Base-by-base conservation (phyloP, 2,329 filamentous ascomycete genomes). In the Colletotrichum horii region DNA sequence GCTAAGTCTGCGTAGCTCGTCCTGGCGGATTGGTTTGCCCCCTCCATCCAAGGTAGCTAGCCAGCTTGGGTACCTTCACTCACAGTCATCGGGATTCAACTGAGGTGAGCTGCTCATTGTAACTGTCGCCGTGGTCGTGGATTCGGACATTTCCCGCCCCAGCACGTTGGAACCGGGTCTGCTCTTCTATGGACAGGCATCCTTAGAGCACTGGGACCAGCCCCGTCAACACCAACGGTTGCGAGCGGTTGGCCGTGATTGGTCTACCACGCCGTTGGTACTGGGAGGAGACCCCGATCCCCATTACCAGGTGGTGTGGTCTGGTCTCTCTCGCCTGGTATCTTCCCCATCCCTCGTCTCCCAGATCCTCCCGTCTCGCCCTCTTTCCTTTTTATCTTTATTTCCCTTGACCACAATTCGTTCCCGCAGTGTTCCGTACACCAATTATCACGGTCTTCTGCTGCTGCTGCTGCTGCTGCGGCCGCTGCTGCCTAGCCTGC, bases 251-350 rank as follows among this genome's bases (percentile, higher is more conserved):
- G 38, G 19, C 43, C 26, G 15, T 64, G 69, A 67, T 67, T 72
- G 68, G 73, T 8, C 32, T 56, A 62, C 73, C 73, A 22, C 34
- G 19, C 55, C 55, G 38, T 71, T 67, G 73, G 73, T 75, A 48
- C 67, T 70, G 55, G 34, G 48, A 22, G 30, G 30, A 62, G 67
- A 66, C 15, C 15, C 15, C 56, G 38, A 14, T 62, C 22, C 69
- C 64, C 36, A 22, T 55, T 61, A 64, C 55, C 62, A 67, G 69
- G 62, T 64, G 43, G 43, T 52, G 43, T 52, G 71, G 32, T 30
- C 26, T 58, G 28, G 34, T 30, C 62, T 43, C 26, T 43, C 55
- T 8, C 38, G 30, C 32, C 68, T 26, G n/a, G 56, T 16, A 32
- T 65, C 66, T 55, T n/a, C 19, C 30, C 32, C 38, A 7, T 34